Percentiles rank a stretch among this genome's conserved stretches.
Conservation (phyloP, 805 yeast genomes). For the Starmerella cellae region DNA sequence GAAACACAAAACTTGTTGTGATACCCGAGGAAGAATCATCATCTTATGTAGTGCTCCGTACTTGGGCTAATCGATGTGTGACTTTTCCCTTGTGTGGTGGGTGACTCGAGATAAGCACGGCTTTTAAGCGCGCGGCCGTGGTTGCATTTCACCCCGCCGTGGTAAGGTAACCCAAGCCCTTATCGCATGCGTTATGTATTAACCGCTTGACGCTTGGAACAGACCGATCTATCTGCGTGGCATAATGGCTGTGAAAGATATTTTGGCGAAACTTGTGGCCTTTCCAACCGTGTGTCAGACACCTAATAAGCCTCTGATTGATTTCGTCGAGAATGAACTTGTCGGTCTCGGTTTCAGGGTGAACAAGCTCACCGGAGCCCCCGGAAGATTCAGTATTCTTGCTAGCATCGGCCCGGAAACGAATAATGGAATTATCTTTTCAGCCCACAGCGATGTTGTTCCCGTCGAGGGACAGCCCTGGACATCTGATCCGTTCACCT, state of each 20-base stretch:
- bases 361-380: constrained; percentile 4
- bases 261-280: constrained; percentile 7
- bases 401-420: constrained; percentile 16
- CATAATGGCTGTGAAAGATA: background rate
- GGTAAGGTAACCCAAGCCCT: background rate
- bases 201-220: background rate
- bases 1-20: too few species aligned
- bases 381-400: constrained; percentile 11
- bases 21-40: too few species aligned
- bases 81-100: too few species aligned
- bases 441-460: constrained; percentile 18
- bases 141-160: background rate
- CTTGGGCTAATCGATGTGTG: too few species aligned
- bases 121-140: too few species aligned
- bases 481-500: constrained; percentile 16
- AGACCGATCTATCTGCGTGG: background rate
- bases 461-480: constrained; percentile 18
- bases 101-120: too few species aligned
- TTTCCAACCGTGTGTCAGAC: constrained; percentile 14
- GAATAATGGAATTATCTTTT: constrained; percentile 10
- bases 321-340: constrained; percentile 7
- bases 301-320: constrained; percentile 12
- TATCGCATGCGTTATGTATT: background rate
- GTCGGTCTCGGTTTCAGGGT: constrained; percentile 5
- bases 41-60: too few species aligned